A percentile compares a stretch with the other conserved stretches of the same genome.
phyloP scores from a whole-genome alignment of 352 stramenopile genomes.

The Aphanomyces cochlioides region DNA sequence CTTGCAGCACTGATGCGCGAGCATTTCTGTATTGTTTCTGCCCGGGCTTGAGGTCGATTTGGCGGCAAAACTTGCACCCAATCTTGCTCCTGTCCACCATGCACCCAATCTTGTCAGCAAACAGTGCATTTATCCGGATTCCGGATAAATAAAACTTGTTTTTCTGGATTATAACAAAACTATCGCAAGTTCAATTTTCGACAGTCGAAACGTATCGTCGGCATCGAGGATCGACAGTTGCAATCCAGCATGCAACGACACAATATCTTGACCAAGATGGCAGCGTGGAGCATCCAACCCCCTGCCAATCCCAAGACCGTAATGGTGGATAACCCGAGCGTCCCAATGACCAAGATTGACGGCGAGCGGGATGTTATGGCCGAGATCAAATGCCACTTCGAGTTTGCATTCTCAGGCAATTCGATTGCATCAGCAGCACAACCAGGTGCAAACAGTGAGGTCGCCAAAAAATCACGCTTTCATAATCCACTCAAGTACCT shows the following conservation, averaged over 20 bases:
- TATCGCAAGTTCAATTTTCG: too few species aligned
- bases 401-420: conserved; percentile 26
- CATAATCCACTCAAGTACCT: conserved; percentile 18
- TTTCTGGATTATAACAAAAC: too few species aligned
- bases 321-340: conserved; percentile 4
- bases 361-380: conserved; percentile 29
- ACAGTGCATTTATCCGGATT: too few species aligned
- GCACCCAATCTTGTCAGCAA: too few species aligned
- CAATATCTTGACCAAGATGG: conserved; percentile 16
- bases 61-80: too few species aligned
- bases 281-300: conserved; percentile 15
- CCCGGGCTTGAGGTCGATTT: too few species aligned
- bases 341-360: conserved; percentile 26
- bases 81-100: too few species aligned
- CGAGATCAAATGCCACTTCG: conserved; percentile 23
- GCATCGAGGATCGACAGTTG: too few species aligned
- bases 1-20: too few species aligned
- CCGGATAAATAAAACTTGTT: too few species aligned
- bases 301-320: conserved; percentile 13
- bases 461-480: conserved; percentile 27
- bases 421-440: conserved; percentile 3
- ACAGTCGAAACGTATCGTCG: too few species aligned
- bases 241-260: not conserved
- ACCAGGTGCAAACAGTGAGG: conserved; percentile 3
- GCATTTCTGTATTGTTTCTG: too few species aligned